These are phyloP conservation scores for Dendrobium chrysotoxum DNA, from an alignment of 106 monocot species.

Conservation along the genomic window DNA sequence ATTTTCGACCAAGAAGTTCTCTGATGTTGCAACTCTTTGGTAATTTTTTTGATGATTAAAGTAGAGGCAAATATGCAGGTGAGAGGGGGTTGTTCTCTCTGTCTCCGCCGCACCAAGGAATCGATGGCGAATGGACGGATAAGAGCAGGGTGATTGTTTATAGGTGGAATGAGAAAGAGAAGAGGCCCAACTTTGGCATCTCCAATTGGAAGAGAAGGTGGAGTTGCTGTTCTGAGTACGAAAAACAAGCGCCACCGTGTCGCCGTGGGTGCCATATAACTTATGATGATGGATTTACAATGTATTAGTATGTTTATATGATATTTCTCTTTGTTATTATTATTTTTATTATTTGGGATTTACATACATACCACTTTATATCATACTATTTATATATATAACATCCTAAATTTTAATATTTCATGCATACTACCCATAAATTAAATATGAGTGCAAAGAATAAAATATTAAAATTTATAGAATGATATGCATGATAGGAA, in stretches of 20 bases:
- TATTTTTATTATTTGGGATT: too few species aligned
- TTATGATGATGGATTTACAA: conserved; percentile 78
- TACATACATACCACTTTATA: too few species aligned
- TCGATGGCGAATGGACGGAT: conserved; percentile 89
- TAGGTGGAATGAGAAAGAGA: conserved; percentile 53
- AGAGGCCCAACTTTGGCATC: conserved; percentile 51
- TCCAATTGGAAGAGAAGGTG: conserved; percentile 80
- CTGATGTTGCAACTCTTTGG: too few species aligned
- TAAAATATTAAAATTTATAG: too few species aligned
- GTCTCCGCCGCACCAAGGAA: conserved; percentile 85
- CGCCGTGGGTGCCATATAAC: conserved; percentile 54
- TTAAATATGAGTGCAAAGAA: too few species aligned
- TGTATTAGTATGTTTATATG: conserved; percentile 16
- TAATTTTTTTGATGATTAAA: too few species aligned
- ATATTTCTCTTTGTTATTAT: too few species aligned
- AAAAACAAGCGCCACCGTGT: conserved; percentile 51
- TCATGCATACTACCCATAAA: too few species aligned
- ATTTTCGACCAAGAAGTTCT: too few species aligned
- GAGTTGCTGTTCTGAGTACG: conserved; percentile 74
- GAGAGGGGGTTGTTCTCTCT: conserved; percentile 58
- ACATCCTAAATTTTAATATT: too few species aligned
- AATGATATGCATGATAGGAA: too few species aligned
- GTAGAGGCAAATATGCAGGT: conserved; percentile 20
- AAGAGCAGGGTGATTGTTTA: conserved; percentile 79
- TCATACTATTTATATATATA: too few species aligned